Percentiles rank a stretch among this genome's conserved stretches.
These are phyloP conservation scores for Blastobotrys proliferans DNA, from an alignment of 1,139 yeast genomes.

Conservation along the genomic window DNA sequence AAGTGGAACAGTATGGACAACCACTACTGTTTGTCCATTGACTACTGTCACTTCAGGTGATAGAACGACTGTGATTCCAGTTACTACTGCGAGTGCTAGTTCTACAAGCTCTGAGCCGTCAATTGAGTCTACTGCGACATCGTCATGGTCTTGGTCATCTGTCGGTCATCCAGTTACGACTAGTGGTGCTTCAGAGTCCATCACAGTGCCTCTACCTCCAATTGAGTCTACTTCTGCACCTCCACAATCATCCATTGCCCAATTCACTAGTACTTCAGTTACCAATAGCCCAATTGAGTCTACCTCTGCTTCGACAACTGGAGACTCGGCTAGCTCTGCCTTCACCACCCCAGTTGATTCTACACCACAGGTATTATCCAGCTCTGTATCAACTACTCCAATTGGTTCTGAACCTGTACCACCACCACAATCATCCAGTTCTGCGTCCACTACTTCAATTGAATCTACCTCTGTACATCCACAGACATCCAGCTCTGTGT, in stretches of 20 bases:
- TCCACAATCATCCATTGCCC: neutral
- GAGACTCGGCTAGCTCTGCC: neutral
- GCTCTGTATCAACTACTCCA: neutral
- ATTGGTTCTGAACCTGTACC: neutral
- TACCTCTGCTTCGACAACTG: neutral
- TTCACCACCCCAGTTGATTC: neutral
- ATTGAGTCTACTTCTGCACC: no score
- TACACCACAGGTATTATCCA: no score
- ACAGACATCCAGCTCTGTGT: neutral
- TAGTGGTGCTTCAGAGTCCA: neutral
- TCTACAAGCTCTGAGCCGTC: neutral
- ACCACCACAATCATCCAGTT: neutral
- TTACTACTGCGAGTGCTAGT: neutral
- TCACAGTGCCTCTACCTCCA: neutral
- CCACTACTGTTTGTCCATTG: constrained; percentile 7
- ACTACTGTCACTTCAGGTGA: neutral
- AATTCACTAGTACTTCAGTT: neutral
- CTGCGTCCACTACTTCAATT: neutral
- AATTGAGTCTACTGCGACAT: no score
- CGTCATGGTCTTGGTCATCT: no score
- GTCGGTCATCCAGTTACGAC: neutral
- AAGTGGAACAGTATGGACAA: neutral
- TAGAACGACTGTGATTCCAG: constrained; percentile 1
- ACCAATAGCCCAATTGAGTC: neutral
- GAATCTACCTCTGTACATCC: constrained; percentile 3